Conservation (phyloP, 2,329 filamentous ascomycete genomes). For the Penicillium polonicum region DNA sequence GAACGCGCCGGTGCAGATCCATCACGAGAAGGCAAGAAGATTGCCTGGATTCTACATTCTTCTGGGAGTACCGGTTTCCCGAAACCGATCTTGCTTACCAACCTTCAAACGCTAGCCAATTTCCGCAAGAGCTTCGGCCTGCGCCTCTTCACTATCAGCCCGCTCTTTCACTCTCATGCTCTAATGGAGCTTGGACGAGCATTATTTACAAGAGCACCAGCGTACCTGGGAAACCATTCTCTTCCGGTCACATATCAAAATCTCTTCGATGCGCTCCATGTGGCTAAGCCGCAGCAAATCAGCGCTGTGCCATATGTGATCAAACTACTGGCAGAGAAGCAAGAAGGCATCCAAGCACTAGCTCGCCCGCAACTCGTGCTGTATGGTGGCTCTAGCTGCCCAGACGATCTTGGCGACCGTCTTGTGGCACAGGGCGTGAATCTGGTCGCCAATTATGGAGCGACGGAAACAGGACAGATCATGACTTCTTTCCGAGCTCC, state of each 20-base stretch:
- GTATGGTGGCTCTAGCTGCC: constrained; percentile 58
- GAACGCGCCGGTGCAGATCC: constrained; percentile 20
- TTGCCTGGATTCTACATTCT: constrained; percentile 48
- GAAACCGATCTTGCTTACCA: constrained; percentile 61
- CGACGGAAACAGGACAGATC: constrained; percentile 60
- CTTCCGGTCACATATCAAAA: constrained; percentile 55
- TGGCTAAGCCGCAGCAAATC: constrained; percentile 38
- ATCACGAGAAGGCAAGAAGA: constrained; percentile 33
- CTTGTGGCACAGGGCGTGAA: constrained; percentile 54
- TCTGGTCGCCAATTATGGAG: constrained; percentile 44
- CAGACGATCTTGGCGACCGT: constrained; percentile 57
- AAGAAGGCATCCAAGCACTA: constrained; percentile 52
- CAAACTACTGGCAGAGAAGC: constrained; percentile 60
- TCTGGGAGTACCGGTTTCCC: constrained; percentile 61
- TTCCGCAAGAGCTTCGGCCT: constrained; percentile 46
- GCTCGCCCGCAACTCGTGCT: constrained; percentile 52
- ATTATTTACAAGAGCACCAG: constrained; percentile 50
- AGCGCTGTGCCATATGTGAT: constrained; percentile 64
- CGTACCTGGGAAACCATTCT: constrained; percentile 55
- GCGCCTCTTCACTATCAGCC: constrained; percentile 54
- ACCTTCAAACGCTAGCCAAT: constrained; percentile 51
- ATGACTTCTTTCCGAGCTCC: constrained; percentile 58
- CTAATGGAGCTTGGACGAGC: constrained; percentile 55
- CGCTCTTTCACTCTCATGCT: constrained; percentile 60
- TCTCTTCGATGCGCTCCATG: constrained; percentile 37